Evolutionary conservation across 306 rosid genomes (phyloP), one percentile per base, ranked within the genome.

Genomic region (Cucurbita argyrosperma): DNA sequence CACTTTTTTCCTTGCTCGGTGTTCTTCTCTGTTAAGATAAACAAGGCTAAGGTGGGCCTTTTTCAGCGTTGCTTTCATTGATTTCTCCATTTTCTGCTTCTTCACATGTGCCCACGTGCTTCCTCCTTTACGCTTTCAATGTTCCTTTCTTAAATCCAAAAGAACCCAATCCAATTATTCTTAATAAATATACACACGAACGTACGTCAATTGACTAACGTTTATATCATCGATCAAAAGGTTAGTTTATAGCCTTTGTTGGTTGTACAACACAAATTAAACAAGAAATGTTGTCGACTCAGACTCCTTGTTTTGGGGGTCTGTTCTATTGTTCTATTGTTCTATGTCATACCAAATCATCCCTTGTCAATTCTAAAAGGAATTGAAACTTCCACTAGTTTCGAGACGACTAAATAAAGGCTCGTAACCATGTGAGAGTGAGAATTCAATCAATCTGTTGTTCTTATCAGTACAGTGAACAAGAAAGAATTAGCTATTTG

Each of bases 41-140:
- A 54, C 6, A 9, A 10, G 26, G 14, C 16, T 43, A n/a, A 11
- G 57, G 21, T n/a, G 60, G 16, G 39, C 38, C 39, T 18, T 30
- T 60, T 6, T 60, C 1, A 26, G 66, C 42, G 6, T 59, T 14
- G 64, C 47, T 61, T 37, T 37, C 68, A 61, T 37, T 37, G 12
- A 61, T 61, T 37, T 61, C 68, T 61, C 40, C 12, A 61, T 61
- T 30, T 30, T 37, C 67, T 30, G 67, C 46, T 13, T 0, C 46
- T 61, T 61, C 67, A 61, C 46, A 13, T 37, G 68, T 37, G 21
- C n/a, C 68, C 68, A 61, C 68, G 68, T 61, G 68, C 68, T 61
- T 61, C 46, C 13, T 0, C 68, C 47, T 61, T 61, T 8, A 61
- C 15, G 35, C 4, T 12, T 26, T 10, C 7, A 58, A 61, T 5